Percentiles rank a stretch among this genome's conserved stretches.
Evolutionary conservation across 1,284 basidiomycete species (phyloP).

Genomic region (Microbotryomycetes sp.): DNA sequence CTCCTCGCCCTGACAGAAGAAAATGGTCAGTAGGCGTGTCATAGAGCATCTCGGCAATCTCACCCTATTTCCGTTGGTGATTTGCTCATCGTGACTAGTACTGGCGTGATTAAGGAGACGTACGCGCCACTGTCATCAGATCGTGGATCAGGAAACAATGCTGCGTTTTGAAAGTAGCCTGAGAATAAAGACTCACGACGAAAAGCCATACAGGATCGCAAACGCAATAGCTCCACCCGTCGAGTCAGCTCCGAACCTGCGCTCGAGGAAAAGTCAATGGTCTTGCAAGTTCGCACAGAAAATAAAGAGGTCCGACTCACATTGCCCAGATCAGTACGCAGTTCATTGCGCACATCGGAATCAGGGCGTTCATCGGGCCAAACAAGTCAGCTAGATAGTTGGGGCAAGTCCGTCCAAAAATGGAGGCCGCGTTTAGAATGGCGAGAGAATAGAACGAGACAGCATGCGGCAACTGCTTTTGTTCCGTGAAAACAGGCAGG

Average conservation of each 20-base stretch:
- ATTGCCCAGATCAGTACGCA: conserved; percentile 1
- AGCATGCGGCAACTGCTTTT: conserved; percentile 28
- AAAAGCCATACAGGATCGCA: conserved; percentile 38
- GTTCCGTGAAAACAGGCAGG: conserved; percentile 27
- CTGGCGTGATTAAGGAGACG: conserved; percentile 14
- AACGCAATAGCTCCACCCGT: conserved; percentile 33
- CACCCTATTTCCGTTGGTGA: conserved; percentile 16
- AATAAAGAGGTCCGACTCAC: neutral
- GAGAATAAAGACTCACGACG: neutral
- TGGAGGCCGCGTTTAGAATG: conserved; percentile 20
- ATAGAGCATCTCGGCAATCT: neutral
- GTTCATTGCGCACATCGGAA: neutral
- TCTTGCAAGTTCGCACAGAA: neutral
- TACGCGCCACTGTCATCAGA: conserved; percentile 8
- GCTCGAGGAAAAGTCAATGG: neutral
- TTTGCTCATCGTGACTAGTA: conserved; percentile 5
- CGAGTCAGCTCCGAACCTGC: neutral
- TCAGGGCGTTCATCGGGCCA: neutral
- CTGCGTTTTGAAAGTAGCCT: neutral
- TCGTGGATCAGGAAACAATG: neutral
- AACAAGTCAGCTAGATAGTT: conserved; percentile 14
- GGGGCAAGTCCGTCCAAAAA: conserved; percentile 25
- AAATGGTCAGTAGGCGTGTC: neutral
- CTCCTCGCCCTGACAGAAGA: neutral
- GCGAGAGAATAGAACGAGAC: conserved; percentile 17